These are phyloP conservation scores for Penicillium vulpinum DNA, from an alignment of 2,329 filamentous ascomycete species.

Conservation along the genomic window DNA sequence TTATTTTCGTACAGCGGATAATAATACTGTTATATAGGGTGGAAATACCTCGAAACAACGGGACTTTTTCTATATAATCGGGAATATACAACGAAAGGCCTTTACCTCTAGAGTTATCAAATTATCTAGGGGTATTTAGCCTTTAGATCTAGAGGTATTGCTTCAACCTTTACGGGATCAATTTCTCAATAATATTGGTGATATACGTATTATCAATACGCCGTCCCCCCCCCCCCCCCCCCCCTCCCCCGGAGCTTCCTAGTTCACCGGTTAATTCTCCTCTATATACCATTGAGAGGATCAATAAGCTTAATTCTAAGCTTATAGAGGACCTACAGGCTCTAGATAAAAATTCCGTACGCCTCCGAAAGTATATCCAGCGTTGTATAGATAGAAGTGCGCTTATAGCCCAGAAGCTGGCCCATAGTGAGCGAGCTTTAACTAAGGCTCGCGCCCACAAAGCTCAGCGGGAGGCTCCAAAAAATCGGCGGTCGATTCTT, in stretches of 20 bases:
- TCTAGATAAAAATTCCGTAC: neutral
- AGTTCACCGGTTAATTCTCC: neutral
- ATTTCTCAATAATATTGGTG: too few species aligned
- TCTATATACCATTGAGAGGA: neutral
- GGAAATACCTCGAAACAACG: neutral
- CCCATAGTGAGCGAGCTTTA: too few species aligned
- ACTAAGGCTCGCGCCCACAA: too few species aligned
- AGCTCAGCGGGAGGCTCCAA: too few species aligned
- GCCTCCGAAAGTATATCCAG: neutral
- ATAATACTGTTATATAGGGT: neutral
- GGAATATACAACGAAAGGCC: neutral
- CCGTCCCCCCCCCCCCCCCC: too few species aligned
- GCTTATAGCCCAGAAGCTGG: neutral
- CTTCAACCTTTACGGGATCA: neutral
- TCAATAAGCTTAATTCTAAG: neutral
- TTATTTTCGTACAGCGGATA: neutral
- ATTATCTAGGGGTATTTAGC: neutral
- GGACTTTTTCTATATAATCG: neutral
- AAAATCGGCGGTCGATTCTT: too few species aligned
- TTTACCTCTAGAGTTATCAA: neutral
- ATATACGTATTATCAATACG: too few species aligned
- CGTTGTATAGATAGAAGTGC: neutral
- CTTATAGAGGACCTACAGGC: neutral
- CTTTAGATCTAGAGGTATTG: neutral
- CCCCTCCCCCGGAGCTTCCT: neutral